phyloP scores from a whole-genome alignment of 1,284 basidiomycete species.

The Acaromyces ingoldii region DNA sequence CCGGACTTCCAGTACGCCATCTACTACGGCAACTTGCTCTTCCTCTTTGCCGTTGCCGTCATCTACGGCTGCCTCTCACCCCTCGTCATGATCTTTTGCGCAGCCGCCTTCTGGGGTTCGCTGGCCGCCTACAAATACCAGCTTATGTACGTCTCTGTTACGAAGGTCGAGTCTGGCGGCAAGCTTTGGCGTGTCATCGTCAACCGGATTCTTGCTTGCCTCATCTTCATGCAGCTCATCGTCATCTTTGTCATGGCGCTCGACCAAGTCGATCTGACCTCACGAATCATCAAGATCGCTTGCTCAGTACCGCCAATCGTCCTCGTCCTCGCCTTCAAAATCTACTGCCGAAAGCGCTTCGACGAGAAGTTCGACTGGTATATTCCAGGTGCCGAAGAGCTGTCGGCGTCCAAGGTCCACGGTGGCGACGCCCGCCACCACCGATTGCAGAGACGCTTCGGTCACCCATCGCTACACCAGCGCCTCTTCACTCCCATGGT shows the following conservation, averaged over 20 bases:
- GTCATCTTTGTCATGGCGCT: slow-evolving; percentile 39
- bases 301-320: slow-evolving; percentile 38
- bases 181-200: slow-evolving; percentile 46
- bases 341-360: slow-evolving; percentile 39
- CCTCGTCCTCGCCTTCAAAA: slow-evolving; percentile 39
- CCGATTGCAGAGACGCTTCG: slow-evolving; percentile 46
- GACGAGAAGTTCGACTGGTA: slow-evolving; percentile 47
- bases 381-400: slow-evolving; percentile 39
- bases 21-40: slow-evolving; percentile 60
- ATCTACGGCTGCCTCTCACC: slow-evolving; percentile 46
- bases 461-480: slow-evolving; percentile 45
- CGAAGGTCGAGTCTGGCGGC: slow-evolving; percentile 50
- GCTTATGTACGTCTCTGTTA: slow-evolving; percentile 49
- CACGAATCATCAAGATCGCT: slow-evolving; percentile 35
- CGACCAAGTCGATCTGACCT: slow-evolving; percentile 16
- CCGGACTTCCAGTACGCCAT: slow-evolving; percentile 85
- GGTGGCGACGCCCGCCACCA: slow-evolving; percentile 37
- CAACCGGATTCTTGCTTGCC: slow-evolving; percentile 43
- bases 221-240: slow-evolving; percentile 49
- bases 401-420: slow-evolving; percentile 31
- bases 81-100: slow-evolving; percentile 37
- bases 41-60: slow-evolving; percentile 43
- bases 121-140: slow-evolving; percentile 50
- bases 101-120: slow-evolving; percentile 36
- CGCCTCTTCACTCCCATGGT: slow-evolving; percentile 47